phyloP scores from a whole-genome alignment of 164 flowering plant genomes.

The Aristolochia contorta region DNA sequence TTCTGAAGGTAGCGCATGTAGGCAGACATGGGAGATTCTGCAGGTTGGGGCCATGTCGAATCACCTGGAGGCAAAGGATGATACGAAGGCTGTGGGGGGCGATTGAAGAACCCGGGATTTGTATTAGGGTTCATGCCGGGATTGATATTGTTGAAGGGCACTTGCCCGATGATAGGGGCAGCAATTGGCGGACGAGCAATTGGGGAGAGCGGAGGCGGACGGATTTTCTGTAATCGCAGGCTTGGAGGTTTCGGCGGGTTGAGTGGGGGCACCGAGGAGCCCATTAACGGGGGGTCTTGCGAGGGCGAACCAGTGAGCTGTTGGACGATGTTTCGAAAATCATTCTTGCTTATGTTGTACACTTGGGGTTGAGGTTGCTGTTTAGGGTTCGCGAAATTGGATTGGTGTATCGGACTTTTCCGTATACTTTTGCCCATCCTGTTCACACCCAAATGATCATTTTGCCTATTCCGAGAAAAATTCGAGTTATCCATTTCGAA shows the following conservation, averaged over 20 bases:
- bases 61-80: conserved; percentile 32
- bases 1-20: conserved; percentile 85
- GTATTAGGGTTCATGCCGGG: conserved; percentile 1
- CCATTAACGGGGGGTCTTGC: conserved; percentile 29
- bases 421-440: conserved; percentile 77
- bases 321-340: conserved; percentile 79
- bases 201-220: conserved; percentile 78
- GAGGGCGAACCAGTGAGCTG: conserved; percentile 93
- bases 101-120: background rate
- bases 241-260: conserved; percentile 63
- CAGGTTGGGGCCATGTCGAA: conserved; percentile 35
- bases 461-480: conserved; percentile 27
- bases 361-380: conserved; percentile 85
- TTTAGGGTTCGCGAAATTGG: conserved; percentile 32
- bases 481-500: conserved; percentile 42
- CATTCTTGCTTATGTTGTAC: conserved; percentile 91
- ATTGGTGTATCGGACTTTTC: conserved; percentile 89
- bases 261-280: conserved; percentile 30
- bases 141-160: conserved; percentile 22
- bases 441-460: conserved; percentile 83
- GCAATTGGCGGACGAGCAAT: conserved; percentile 36
- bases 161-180: conserved; percentile 17
- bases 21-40: conserved; percentile 85
- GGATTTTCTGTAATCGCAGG: conserved; percentile 62
- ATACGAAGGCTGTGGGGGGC: conserved; percentile 17